Percentiles rank a stretch among this genome's conserved stretches.
phyloP scores from a whole-genome alignment of 1,139 yeast genomes.

The Yamadazyma sp. region DNA sequence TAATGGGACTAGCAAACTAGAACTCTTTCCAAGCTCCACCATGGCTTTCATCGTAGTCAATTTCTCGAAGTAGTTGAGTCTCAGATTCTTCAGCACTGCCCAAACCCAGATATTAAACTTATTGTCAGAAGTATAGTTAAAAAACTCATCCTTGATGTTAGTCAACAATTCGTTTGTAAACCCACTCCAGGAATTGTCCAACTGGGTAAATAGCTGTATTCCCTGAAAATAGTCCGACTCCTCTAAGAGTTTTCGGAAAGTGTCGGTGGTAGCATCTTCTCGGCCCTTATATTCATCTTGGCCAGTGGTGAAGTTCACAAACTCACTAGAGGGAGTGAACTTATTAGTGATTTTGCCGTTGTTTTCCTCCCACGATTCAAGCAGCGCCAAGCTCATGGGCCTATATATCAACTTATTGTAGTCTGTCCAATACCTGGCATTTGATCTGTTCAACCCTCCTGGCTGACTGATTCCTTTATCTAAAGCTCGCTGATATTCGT shows the following conservation, averaged over 20 bases:
- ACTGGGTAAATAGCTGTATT: conserved; percentile 61
- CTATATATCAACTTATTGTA: conserved; percentile 67
- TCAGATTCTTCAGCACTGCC: conserved; percentile 19
- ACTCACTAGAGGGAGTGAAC: conserved; percentile 29
- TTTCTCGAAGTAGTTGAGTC: conserved; percentile 11
- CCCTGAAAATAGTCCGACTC: conserved; percentile 76
- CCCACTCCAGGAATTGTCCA: conserved; percentile 86
- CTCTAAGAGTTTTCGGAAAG: conserved; percentile 66
- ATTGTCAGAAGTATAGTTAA: conserved; percentile 51
- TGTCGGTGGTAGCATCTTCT: conserved; percentile 43
- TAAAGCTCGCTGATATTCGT: conserved; percentile 60
- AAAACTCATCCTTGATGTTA: conserved; percentile 67
- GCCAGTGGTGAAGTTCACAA: conserved; percentile 29
- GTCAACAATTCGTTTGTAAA: conserved; percentile 54
- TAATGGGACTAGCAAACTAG: conserved; percentile 56
- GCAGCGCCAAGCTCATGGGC: conserved; percentile 56
- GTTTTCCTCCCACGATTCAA: conserved; percentile 53
- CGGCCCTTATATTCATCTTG: conserved; percentile 26
- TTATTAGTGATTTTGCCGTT: conserved; percentile 24
- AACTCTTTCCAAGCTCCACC: conserved; percentile 41
- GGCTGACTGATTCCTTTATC: conserved; percentile 44
- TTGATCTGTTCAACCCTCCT: conserved; percentile 31
- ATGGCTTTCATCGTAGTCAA: conserved; percentile 49
- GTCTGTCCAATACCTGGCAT: conserved; percentile 78
- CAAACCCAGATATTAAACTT: conserved; percentile 46